Base-by-base conservation (phyloP, 345 rosid species). In the Ceriops decandra region DNA sequence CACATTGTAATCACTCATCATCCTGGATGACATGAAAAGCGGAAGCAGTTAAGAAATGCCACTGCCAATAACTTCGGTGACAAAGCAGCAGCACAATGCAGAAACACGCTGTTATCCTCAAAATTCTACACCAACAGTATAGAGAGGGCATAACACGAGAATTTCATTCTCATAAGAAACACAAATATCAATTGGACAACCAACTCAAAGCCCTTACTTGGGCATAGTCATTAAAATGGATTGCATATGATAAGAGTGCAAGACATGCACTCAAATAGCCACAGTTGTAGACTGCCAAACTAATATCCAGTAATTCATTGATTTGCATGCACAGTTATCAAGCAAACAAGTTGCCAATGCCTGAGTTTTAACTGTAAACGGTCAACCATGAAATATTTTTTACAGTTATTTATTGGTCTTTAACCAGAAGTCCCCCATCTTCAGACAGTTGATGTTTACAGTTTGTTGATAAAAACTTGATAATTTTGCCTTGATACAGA, bases 1-100 rank as follows among this genome's bases (percentile, higher is more conserved):
- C 77, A 86, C 90, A 61, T 69, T 74, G 83, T 88, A 86, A 74
- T 88, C 89, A 66, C 89, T 88, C 93, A 86, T 88, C 93, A 86
- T 88, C 86, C 93, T 88, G 86, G 32, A 79, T 9, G 61, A 69
- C 65, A 67, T 17, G 57, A 68, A 72, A 4, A 52, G n/a, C 81
- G 17, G 49, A 11, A 38, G n/a, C 38, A 60, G 26, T 20, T 57
- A 68, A 71, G 30, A 65, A 69, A 22, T 61, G 56, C 19, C 30
- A 69, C 16, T 27, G 42, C 36, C 53, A 32, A 53, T 36, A 35
- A 63, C 57, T 63, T 57, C 28, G 51, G 32, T 49, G 38, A 28
- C 26, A 36, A 15, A 69, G 20, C 20, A 26, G 5, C 53, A 53
- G 71, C 32, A 64, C 7, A 35, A 31, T 8, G 52, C 46, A 30